Conservation (phyloP, 2,329 filamentous ascomycete genomes). For the Trichophaea hybrida region DNA sequence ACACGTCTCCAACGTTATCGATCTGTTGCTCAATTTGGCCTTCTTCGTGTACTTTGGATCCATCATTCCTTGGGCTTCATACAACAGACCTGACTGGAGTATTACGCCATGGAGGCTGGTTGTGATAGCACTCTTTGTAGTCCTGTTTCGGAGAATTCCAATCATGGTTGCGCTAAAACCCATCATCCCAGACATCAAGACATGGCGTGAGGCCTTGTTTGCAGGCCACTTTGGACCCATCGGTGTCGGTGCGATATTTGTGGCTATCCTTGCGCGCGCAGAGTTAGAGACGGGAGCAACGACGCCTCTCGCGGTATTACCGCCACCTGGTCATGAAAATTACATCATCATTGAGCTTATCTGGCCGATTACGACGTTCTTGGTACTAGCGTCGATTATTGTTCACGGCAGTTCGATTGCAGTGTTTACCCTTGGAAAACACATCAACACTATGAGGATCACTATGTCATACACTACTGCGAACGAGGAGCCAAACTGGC, state of each 20-base stretch:
- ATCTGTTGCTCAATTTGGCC: slow-evolving; percentile 86
- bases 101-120: slow-evolving; percentile 76
- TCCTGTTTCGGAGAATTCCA: slow-evolving; percentile 90
- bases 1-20: slow-evolving; percentile 97
- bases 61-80: slow-evolving; percentile 91
- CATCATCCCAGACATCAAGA: slow-evolving; percentile 90
- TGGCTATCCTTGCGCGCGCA: slow-evolving; percentile 82
- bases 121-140: slow-evolving; percentile 84
- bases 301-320: slow-evolving; percentile 54
- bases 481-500: slow-evolving; percentile 85
- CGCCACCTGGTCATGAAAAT: slow-evolving; percentile 39
- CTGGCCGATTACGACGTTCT: slow-evolving; percentile 89
- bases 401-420: slow-evolving; percentile 97
- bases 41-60: slow-evolving; percentile 98
- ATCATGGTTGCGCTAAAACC: slow-evolving; percentile 88
- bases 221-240: slow-evolving; percentile 97
- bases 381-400: slow-evolving; percentile 86
- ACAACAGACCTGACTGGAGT: slow-evolving; percentile 60
- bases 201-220: slow-evolving; percentile 92
- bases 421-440: slow-evolving; percentile 93
- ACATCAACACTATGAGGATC: slow-evolving; percentile 70
- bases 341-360: slow-evolving; percentile 68
- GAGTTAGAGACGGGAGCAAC: slow-evolving; percentile 67
- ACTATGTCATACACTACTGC: slow-evolving; percentile 93
- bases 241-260: slow-evolving; percentile 84